These are phyloP conservation scores for Colletotrichum higginsianum DNA, from an alignment of 2,329 filamentous ascomycete species.

Conservation along the genomic window DNA sequence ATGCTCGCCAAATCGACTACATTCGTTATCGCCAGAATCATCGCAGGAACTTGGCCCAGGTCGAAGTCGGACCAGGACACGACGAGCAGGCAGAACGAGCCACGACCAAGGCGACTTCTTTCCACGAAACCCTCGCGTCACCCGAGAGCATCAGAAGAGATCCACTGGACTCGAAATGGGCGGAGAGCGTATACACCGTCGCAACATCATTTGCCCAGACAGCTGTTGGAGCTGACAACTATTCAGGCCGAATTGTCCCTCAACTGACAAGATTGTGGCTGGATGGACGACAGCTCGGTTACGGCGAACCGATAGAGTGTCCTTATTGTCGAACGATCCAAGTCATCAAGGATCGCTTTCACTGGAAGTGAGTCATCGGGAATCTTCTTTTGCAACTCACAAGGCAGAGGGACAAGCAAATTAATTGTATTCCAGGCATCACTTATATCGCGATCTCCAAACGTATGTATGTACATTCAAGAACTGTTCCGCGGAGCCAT, in stretches of 20 bases:
- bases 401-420: too few species aligned
- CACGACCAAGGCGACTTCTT: conserved; percentile 22
- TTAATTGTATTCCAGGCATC: conserved; percentile 1
- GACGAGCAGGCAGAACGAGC: background rate
- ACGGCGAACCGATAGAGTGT: conserved; percentile 21
- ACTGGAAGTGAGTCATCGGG: conserved; percentile 14
- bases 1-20: conserved; percentile 6
- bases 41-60: background rate
- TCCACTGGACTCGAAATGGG: background rate
- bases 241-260: background rate
- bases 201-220: conserved; percentile 25
- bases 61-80: background rate
- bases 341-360: background rate
- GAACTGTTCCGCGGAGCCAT: background rate
- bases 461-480: conserved; percentile 23
- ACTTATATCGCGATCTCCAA: conserved; percentile 24
- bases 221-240: background rate
- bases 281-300: conserved; percentile 5
- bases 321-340: conserved; percentile 31
- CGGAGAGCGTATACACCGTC: conserved; percentile 11
- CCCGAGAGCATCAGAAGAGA: background rate
- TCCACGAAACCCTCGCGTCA: background rate
- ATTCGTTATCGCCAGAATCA: conserved; percentile 21
- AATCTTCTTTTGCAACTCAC: rapidly evolving
- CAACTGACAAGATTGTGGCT: conserved; percentile 4